These are phyloP conservation scores for Paracamarosporium sp. DNA, from an alignment of 2,329 filamentous ascomycete species.

Conservation along the genomic window DNA sequence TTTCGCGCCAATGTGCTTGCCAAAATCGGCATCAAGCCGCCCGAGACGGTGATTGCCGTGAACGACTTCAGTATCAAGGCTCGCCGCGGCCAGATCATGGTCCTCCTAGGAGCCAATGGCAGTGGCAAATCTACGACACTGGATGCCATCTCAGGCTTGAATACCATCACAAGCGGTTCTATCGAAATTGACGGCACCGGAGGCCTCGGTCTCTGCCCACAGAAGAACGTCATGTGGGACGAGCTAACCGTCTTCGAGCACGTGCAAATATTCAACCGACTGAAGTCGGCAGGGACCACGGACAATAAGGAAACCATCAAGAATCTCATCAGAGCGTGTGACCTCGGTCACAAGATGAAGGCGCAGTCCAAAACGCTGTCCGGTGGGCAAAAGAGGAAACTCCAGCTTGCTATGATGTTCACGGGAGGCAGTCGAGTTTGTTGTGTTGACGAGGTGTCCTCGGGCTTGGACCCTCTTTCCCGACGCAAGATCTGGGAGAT, in stretches of 20 bases:
- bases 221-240: conserved; percentile 95
- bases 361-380: conserved; percentile 80
- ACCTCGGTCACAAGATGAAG: conserved; percentile 75
- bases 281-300: conserved; percentile 67
- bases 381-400: conserved; percentile 89
- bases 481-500: conserved; percentile 95
- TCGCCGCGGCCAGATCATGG: conserved; percentile 80
- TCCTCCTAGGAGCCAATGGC: conserved; percentile 86
- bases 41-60: conserved; percentile 80
- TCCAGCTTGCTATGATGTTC: conserved; percentile 94
- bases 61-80: conserved; percentile 74
- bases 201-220: conserved; percentile 85
- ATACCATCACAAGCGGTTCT: conserved; percentile 74
- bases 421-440: conserved; percentile 88
- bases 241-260: conserved; percentile 87
- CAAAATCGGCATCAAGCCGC: conserved; percentile 54
- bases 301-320: conserved; percentile 67
- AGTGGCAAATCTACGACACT: conserved; percentile 90
- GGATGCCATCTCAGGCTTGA: conserved; percentile 84
- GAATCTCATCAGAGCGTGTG: conserved; percentile 72
- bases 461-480: conserved; percentile 84
- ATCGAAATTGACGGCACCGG: conserved; percentile 81
- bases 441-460: conserved; percentile 90
- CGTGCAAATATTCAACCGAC: conserved; percentile 79
- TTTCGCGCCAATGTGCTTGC: conserved; percentile 59